phyloP scores from a whole-genome alignment of 768 basidiomycete genomes.

The Lentinula guzmanii region DNA sequence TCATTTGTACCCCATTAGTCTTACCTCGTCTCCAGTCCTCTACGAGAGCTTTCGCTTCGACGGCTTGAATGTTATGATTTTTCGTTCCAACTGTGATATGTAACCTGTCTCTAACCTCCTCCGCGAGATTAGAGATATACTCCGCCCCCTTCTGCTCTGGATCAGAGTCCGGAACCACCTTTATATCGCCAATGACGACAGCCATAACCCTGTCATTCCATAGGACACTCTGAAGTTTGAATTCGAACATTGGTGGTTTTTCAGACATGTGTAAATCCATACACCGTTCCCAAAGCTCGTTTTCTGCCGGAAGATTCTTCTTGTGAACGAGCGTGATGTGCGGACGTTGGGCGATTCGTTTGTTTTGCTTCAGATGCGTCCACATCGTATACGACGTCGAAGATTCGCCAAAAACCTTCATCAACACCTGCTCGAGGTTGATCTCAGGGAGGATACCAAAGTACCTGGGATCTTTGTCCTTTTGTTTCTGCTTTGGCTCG shows the following conservation, averaged over 20 bases:
- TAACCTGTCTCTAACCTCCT: slow-evolving; percentile 42
- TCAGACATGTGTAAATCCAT: slow-evolving; percentile 28
- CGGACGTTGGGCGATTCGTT: slow-evolving; percentile 53
- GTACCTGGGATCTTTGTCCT: slow-evolving; percentile 48
- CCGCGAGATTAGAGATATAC: slow-evolving; percentile 43
- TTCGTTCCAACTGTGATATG: slow-evolving; percentile 88
- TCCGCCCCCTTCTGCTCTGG: slow-evolving; percentile 28
- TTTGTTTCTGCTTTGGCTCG: slow-evolving; percentile 32
- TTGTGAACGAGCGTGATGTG: slow-evolving; percentile 86
- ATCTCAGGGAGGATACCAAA: slow-evolving; percentile 76
- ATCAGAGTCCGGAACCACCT: slow-evolving; percentile 20
- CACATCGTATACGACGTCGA: slow-evolving; percentile 37
- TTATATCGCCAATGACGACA: slow-evolving; percentile 58
- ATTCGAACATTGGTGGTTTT: slow-evolving; percentile 50
- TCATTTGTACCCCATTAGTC: slow-evolving; percentile 18
- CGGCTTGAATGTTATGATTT: slow-evolving; percentile 41
- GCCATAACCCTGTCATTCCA: slow-evolving; percentile 84
- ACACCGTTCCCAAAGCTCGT: slow-evolving; percentile 46
- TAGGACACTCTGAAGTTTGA: slow-evolving; percentile 55
- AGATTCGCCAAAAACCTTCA: slow-evolving; percentile 21
- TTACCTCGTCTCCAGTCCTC: slow-evolving; percentile 40
- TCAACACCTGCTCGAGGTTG: slow-evolving; percentile 47
- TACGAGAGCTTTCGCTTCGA: slow-evolving; percentile 70
- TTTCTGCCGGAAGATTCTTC: slow-evolving; percentile 14
- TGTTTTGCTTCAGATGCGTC: slow-evolving; percentile 32